A percentile compares a stretch with the other conserved stretches of the same genome.
Conservation (phyloP, 2,329 filamentous ascomycete genomes). For the Alternaria angustiovoidea region DNA sequence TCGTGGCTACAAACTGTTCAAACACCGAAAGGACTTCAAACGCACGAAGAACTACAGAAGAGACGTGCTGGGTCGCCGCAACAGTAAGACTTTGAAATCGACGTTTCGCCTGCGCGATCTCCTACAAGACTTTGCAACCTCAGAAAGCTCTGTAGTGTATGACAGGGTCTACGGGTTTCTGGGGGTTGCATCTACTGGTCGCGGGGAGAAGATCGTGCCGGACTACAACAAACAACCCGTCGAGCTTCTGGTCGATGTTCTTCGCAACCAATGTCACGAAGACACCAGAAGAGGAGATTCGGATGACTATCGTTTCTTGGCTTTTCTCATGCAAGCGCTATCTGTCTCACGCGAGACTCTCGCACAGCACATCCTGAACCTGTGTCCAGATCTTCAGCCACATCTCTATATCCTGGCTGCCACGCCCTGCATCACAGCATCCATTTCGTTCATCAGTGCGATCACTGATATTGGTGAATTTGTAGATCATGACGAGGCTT, state of each 20-base stretch:
- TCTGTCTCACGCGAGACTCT: slow-evolving; percentile 16
- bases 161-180: slow-evolving; percentile 26
- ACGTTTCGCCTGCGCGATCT: slow-evolving; percentile 24
- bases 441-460: slow-evolving; percentile 13
- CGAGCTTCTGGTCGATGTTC: slow-evolving; percentile 24
- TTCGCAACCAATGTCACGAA: slow-evolving; percentile 19
- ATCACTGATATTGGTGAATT: slow-evolving; percentile 16
- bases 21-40: slow-evolving; percentile 21
- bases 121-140: slow-evolving; percentile 17
- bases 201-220: slow-evolving; percentile 16
- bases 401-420: slow-evolving; percentile 18
- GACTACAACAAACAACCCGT: slow-evolving; percentile 20
- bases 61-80: slow-evolving; percentile 16
- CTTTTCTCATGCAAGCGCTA: slow-evolving; percentile 18
- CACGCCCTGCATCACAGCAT: slow-evolving; percentile 14
- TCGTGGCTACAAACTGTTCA: slow-evolving; percentile 19
- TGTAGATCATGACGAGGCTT: slow-evolving; percentile 17
- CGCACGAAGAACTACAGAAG: slow-evolving; percentile 15
- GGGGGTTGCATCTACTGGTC: slow-evolving; percentile 16
- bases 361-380: slow-evolving; percentile 15
- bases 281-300: slow-evolving; percentile 1
- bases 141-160: slow-evolving; percentile 18
- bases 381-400: slow-evolving; percentile 5
- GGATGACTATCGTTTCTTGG: slow-evolving; percentile 19
- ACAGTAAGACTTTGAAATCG: slow-evolving; percentile 10